Percentiles rank a stretch among this genome's conserved stretches.
These are phyloP conservation scores for Luffa aegyptiaca DNA, from an alignment of 306 rosid genomes.

Conservation along the genomic window DNA sequence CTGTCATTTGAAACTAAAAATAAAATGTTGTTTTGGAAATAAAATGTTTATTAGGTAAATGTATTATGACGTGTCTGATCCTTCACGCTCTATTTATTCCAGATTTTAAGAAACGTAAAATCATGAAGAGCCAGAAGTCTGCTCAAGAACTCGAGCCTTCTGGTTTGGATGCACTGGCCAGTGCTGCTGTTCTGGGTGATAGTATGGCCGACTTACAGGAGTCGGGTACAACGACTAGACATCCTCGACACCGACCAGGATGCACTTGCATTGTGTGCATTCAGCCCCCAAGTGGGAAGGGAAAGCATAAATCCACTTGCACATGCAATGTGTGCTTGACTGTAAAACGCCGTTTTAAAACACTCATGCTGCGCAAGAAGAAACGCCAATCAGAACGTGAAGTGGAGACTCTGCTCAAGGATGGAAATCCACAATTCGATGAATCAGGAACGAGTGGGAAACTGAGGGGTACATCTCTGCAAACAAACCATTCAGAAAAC, in stretches of 20 bases:
- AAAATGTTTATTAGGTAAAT: not conserved
- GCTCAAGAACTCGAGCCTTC: constrained; percentile 46
- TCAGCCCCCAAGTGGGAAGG: constrained; percentile 97
- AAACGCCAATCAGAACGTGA: constrained; percentile 65
- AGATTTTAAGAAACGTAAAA: constrained; percentile 62
- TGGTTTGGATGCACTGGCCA: constrained; percentile 89
- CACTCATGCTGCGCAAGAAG: constrained; percentile 83
- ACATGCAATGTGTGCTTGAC: constrained; percentile 90
- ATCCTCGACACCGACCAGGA: constrained; percentile 88
- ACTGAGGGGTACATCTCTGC: constrained; percentile 18
- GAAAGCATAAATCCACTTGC: constrained; percentile 76
- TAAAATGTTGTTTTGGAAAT: constrained; percentile 1
- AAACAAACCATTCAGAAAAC: constrained; percentile 21
- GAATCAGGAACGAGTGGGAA: constrained; percentile 28
- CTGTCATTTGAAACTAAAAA: constrained; percentile 4
- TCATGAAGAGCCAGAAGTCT: constrained; percentile 27
- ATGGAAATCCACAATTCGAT: constrained; percentile 3
- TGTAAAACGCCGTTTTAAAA: constrained; percentile 88
- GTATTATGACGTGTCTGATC: not conserved
- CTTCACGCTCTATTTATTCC: not conserved
- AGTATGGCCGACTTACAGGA: constrained; percentile 37
- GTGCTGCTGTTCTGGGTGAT: constrained; percentile 83
- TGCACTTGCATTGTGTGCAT: constrained; percentile 93
- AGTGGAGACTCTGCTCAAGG: constrained; percentile 20
- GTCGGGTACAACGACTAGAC: constrained; percentile 75